phyloP scores from a whole-genome alignment of 1,284 basidiomycete genomes.

The Neonothopanus nambi region DNA sequence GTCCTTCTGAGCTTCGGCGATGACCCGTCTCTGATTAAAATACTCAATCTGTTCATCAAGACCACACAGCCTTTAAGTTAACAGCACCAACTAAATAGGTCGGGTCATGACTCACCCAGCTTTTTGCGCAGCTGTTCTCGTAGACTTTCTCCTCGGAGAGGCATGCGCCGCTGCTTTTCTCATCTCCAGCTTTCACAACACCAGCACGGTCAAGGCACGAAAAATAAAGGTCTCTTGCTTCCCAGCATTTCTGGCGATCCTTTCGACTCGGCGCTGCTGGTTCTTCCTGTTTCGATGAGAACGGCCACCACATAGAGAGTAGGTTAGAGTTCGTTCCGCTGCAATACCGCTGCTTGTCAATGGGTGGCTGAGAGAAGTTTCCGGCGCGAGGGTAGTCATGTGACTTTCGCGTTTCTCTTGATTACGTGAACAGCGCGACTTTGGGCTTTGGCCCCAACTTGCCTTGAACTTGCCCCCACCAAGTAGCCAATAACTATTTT shows the following conservation, averaged over 20 bases:
- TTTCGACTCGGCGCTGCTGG: constrained; percentile 46
- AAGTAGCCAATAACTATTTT: too few relatives aligned
- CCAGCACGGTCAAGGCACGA: constrained; percentile 65
- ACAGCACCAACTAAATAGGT: constrained; percentile 5
- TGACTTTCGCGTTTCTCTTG: too few relatives aligned
- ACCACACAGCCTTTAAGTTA: background rate
- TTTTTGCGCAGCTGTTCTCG: constrained; percentile 71
- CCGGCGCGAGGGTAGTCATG: too few relatives aligned
- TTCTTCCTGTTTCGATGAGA: constrained; percentile 33
- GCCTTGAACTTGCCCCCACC: too few relatives aligned
- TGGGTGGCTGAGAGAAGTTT: too few relatives aligned
- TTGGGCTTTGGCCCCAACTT: too few relatives aligned
- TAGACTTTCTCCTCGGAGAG: constrained; percentile 51
- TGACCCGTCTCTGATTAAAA: constrained; percentile 78
- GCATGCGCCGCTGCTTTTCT: constrained; percentile 51
- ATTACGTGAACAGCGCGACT: too few relatives aligned
- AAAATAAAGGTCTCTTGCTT: constrained; percentile 74
- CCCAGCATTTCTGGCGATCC: constrained; percentile 75
- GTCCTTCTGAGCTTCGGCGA: constrained; percentile 72
- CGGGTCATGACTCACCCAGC: constrained; percentile 63
- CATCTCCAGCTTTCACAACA: constrained; percentile 69
- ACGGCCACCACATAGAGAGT: constrained; percentile 15
- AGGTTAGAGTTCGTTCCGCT: too few relatives aligned
- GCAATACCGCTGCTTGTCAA: too few relatives aligned
- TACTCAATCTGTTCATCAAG: constrained; percentile 67